Conservation (phyloP, 352 stramenopile species). For the Paralagenidium karlingii region DNA sequence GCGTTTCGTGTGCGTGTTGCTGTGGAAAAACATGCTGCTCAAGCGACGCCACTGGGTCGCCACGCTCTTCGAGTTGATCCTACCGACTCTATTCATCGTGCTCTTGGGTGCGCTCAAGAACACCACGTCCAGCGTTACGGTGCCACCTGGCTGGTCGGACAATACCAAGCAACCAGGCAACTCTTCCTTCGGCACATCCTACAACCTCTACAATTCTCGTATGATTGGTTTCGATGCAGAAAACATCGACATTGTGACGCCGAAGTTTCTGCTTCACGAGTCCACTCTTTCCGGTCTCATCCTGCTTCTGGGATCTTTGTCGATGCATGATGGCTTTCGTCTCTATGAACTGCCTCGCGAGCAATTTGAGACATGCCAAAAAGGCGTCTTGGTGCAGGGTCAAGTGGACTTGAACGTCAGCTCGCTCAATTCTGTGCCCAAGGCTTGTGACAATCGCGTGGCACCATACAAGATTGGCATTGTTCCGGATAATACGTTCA, state of each 20-base stretch:
- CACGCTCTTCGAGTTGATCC: slow-evolving; percentile 31
- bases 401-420: slow-evolving; percentile 18
- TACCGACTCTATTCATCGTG: slow-evolving; percentile 50
- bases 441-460: slow-evolving; percentile 13
- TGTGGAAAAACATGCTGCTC: slow-evolving; percentile 59
- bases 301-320: slow-evolving; percentile 25
- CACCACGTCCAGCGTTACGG: slow-evolving; percentile 28
- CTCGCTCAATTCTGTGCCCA: slow-evolving; percentile 19
- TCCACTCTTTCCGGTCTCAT: slow-evolving; percentile 38
- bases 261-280: slow-evolving; percentile 34
- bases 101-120: slow-evolving; percentile 44
- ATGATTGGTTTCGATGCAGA: too few relatives aligned
- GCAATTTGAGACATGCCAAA: slow-evolving; percentile 7
- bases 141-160: slow-evolving; percentile 41
- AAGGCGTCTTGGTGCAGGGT: slow-evolving; percentile 12
- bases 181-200: slow-evolving; percentile 8
- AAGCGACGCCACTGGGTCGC: slow-evolving; percentile 43
- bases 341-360: slow-evolving; percentile 9
- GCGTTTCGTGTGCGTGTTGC: too few relatives aligned
- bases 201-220: too few relatives aligned
- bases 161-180: not conserved
- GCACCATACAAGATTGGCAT: slow-evolving; percentile 34
- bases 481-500: slow-evolving; percentile 37
- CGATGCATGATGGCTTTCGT: slow-evolving; percentile 13
- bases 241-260: too few relatives aligned